Evolutionary conservation across 495 filamentous ascomycete species (phyloP).

Genomic region (Platismatia glauca): DNA sequence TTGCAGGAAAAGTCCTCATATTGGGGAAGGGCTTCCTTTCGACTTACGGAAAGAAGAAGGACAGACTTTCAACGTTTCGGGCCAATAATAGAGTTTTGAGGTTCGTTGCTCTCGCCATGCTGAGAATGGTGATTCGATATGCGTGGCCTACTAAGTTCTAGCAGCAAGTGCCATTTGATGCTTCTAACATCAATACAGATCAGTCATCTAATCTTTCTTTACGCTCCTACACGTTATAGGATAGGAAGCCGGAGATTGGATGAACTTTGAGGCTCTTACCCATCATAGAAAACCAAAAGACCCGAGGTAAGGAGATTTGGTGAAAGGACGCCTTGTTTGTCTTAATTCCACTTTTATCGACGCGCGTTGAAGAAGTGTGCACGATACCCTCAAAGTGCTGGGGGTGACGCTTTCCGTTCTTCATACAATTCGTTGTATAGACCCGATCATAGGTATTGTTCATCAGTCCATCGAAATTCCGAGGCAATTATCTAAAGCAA

Average conservation of each 20-base stretch:
- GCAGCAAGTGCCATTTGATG: neutral
- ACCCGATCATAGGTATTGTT: neutral
- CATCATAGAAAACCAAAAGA: neutral
- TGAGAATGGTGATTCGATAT: neutral
- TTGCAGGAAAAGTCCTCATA: neutral
- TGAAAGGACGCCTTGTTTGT: neutral
- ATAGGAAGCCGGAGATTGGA: neutral
- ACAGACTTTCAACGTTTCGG: neutral
- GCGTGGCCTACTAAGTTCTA: neutral
- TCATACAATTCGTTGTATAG: too few species aligned
- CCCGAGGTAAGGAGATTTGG: neutral
- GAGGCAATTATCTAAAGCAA: neutral
- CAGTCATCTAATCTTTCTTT: neutral
- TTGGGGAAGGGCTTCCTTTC: neutral
- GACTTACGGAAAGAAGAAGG: neutral
- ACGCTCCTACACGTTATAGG: neutral
- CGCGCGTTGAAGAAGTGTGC: neutral
- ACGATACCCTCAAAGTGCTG: too few species aligned
- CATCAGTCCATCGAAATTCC: neutral
- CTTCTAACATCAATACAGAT: neutral
- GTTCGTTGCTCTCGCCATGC: neutral
- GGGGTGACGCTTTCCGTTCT: too few species aligned
- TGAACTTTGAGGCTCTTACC: neutral
- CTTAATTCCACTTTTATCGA: neutral
- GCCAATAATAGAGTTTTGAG: neutral